These are phyloP conservation scores for Tylopilus vinaceipallidus DNA, from an alignment of 768 basidiomycete species.

Conservation along the genomic window DNA sequence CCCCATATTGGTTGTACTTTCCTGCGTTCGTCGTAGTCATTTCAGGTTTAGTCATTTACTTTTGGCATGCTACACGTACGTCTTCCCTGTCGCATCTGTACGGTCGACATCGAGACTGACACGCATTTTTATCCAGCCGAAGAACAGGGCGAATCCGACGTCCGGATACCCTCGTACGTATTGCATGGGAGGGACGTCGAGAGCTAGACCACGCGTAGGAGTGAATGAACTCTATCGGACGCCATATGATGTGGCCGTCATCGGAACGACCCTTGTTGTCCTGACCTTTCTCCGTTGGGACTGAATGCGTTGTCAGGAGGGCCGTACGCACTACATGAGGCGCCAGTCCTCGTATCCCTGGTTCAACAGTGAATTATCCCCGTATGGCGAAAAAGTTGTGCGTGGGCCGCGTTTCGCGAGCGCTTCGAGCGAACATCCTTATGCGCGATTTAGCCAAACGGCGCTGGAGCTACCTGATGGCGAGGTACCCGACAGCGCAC, in stretches of 20 bases:
- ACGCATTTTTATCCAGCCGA: conserved; percentile 54
- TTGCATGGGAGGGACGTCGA: conserved; percentile 3
- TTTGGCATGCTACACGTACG: conserved; percentile 82
- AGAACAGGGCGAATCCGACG: conserved; percentile 54
- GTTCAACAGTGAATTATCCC: neutral
- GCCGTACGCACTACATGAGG: neutral
- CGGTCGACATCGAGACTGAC: neutral
- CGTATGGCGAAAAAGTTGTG: neutral
- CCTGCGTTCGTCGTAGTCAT: conserved; percentile 71
- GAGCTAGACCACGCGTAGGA: neutral
- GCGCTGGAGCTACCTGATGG: too few species aligned
- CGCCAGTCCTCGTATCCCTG: neutral
- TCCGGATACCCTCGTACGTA: conserved; percentile 24
- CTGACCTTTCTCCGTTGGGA: neutral
- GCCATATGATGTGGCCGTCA: neutral
- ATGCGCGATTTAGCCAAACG: too few species aligned
- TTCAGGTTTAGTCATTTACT: conserved; percentile 73
- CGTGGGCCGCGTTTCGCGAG: neutral
- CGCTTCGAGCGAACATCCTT: neutral
- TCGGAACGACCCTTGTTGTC: neutral
- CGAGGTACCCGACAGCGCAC: too few species aligned
- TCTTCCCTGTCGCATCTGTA: conserved; percentile 8
- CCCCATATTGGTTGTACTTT: conserved; percentile 89
- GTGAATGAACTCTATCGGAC: neutral
- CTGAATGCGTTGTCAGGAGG: neutral